These are phyloP conservation scores for Blastomyces parvus DNA, from an alignment of 2,329 filamentous ascomycete genomes.

Conservation along the genomic window DNA sequence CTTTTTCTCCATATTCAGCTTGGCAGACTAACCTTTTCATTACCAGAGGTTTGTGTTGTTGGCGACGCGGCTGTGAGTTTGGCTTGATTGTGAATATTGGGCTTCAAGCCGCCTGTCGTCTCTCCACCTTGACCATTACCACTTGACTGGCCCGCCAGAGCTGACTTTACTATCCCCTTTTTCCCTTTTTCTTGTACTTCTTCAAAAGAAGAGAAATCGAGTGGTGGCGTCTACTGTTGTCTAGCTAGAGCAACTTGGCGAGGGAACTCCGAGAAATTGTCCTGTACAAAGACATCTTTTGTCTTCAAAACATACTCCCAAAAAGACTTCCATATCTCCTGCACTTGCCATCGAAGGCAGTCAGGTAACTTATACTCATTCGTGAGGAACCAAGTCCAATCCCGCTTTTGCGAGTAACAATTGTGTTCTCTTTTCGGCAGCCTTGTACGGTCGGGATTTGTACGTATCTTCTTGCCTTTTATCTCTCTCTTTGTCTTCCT, in stretches of 20 bases:
- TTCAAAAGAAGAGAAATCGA: neutral
- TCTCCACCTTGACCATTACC: neutral
- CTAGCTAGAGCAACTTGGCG: slow-evolving; percentile 8
- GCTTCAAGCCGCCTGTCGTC: neutral
- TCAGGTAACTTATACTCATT: slow-evolving; percentile 16
- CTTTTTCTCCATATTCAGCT: neutral
- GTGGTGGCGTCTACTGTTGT: slow-evolving; percentile 6
- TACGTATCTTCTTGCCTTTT: slow-evolving; percentile 18
- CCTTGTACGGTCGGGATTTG: slow-evolving; percentile 16
- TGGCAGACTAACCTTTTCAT: slow-evolving; percentile 1
- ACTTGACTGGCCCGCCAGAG: neutral
- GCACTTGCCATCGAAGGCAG: slow-evolving; percentile 23
- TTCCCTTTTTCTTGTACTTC: slow-evolving; percentile 7
- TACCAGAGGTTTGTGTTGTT: neutral
- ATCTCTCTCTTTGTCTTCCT: slow-evolving; percentile 10
- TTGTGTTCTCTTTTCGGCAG: slow-evolving; percentile 11
- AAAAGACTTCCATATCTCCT: slow-evolving; percentile 14
- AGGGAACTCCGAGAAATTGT: slow-evolving; percentile 4
- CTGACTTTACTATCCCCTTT: slow-evolving; percentile 1
- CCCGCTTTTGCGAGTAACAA: slow-evolving; percentile 13
- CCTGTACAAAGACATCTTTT: slow-evolving; percentile 13
- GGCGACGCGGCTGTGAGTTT: slow-evolving; percentile 5
- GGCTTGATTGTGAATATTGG: slow-evolving; percentile 4
- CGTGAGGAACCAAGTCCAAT: slow-evolving; percentile 13
- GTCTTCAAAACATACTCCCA: slow-evolving; percentile 10